phyloP scores from a whole-genome alignment of 176 grass and related monocot species.

The Eleusine indica region DNA sequence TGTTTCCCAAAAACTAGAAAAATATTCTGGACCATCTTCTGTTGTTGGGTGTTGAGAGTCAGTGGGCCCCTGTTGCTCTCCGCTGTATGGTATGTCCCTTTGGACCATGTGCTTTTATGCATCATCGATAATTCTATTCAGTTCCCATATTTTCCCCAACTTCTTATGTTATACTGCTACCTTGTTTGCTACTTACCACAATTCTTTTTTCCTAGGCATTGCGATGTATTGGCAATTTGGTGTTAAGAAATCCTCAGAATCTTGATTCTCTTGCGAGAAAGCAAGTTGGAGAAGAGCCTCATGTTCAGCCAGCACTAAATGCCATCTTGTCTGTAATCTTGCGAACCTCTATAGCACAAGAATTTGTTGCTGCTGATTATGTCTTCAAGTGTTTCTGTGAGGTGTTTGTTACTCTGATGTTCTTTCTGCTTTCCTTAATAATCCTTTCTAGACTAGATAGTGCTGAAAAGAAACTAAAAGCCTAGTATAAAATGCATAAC shows the following conservation, averaged over 20 bases:
- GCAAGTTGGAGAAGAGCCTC: constrained; percentile 93
- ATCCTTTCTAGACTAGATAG: constrained; percentile 22
- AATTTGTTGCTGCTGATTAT: constrained; percentile 95
- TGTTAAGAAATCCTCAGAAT: constrained; percentile 86
- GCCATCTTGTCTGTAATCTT: constrained; percentile 81
- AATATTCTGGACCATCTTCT: constrained; percentile 95
- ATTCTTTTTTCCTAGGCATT: constrained; percentile 66
- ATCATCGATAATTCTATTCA: constrained; percentile 17
- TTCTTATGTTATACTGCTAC: constrained; percentile 18
- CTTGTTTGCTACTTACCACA: constrained; percentile 19
- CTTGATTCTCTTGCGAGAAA: constrained; percentile 75
- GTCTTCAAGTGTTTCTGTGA: constrained; percentile 96
- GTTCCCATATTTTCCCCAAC: constrained; percentile 6
- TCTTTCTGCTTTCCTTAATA: constrained; percentile 19
- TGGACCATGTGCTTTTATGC: constrained; percentile 17
- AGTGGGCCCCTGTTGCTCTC: constrained; percentile 90
- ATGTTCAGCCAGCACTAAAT: constrained; percentile 86
- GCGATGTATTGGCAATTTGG: constrained; percentile 88
- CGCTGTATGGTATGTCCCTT: constrained; percentile 80
- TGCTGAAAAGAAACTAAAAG: background rate
- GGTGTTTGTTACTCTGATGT: constrained; percentile 52
- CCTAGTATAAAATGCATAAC: background rate
- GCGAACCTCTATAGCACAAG: constrained; percentile 74
- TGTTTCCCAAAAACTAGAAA: constrained; percentile 66
- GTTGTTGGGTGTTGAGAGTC: constrained; percentile 87